phyloP scores from a whole-genome alignment of 495 filamentous ascomycete genomes.

The Penicillium taxi region DNA sequence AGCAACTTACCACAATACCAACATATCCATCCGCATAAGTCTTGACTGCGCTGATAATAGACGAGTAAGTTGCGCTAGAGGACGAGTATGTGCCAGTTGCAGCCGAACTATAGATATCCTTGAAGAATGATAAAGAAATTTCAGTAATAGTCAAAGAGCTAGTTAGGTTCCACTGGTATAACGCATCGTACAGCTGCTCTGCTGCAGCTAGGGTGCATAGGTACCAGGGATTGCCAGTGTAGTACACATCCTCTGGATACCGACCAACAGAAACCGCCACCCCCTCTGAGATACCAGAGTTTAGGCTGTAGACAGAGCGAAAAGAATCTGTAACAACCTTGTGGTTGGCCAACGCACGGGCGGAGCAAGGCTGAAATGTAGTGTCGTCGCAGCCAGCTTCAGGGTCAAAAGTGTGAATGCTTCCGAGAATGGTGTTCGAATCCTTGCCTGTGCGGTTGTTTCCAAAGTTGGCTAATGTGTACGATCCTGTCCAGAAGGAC shows the following conservation, averaged over 20 bases:
- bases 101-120: slow-evolving; percentile 41
- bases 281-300: slow-evolving; percentile 35
- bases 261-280: slow-evolving; percentile 58
- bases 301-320: slow-evolving; percentile 50
- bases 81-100: slow-evolving; percentile 44
- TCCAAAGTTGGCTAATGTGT: slow-evolving; percentile 48
- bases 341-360: slow-evolving; percentile 56
- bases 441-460: slow-evolving; percentile 52
- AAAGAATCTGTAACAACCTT: slow-evolving; percentile 58
- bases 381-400: slow-evolving; percentile 41
- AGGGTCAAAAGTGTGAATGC: slow-evolving; percentile 59
- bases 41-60: slow-evolving; percentile 46
- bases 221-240: slow-evolving; percentile 62
- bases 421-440: slow-evolving; percentile 52
- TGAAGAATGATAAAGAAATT: slow-evolving; percentile 50
- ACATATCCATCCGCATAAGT: slow-evolving; percentile 61
- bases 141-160: slow-evolving; percentile 46
- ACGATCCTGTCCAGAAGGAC: slow-evolving; percentile 56
- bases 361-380: slow-evolving; percentile 55
- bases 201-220: slow-evolving; percentile 56
- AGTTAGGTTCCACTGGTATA: slow-evolving; percentile 49
- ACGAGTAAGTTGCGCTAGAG: slow-evolving; percentile 37
- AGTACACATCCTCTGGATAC: slow-evolving; percentile 63
- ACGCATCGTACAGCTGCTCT: slow-evolving; percentile 57
- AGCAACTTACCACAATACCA: slow-evolving; percentile 35